Conservation (phyloP, 192 early-diverging fungal genomes). For the Mortierella alpina region DNA sequence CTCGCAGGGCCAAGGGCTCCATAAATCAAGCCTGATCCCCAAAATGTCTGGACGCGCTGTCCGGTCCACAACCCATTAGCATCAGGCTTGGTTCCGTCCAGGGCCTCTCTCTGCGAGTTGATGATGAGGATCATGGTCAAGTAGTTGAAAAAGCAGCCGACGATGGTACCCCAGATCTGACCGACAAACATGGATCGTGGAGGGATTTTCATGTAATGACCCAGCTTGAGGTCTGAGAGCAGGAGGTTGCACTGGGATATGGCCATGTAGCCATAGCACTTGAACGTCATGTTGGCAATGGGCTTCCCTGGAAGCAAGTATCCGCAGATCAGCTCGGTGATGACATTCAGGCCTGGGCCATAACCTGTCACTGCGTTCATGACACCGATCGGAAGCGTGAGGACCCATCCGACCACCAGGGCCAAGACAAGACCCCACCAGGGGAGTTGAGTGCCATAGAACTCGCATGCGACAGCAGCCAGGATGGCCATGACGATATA, state of each 20-base stretch:
- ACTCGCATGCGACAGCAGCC: conserved; percentile 40
- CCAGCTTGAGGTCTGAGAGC: conserved; percentile 78
- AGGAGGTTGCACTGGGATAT: conserved; percentile 77
- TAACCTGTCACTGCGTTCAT: conserved; percentile 66
- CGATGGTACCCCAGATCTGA: conserved; percentile 70
- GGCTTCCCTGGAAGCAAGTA: conserved; percentile 66
- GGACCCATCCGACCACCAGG: conserved; percentile 50
- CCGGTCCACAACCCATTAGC: conserved; percentile 63
- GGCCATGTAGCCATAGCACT: conserved; percentile 64
- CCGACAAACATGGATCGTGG: conserved; percentile 72
- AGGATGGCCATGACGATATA: conserved; percentile 53
- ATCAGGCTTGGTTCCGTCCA: conserved; percentile 42
- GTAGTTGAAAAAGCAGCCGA: conserved; percentile 59
- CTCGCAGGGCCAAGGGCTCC: conserved; percentile 77
- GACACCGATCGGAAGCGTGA: conserved; percentile 68
- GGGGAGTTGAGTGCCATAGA: conserved; percentile 53
- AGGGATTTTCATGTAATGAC: conserved; percentile 80
- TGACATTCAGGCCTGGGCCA: conserved; percentile 64
- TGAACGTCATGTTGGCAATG: conserved; percentile 68
- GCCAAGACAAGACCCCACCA: conserved; percentile 63
- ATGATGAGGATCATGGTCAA: conserved; percentile 54
- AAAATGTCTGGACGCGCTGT: conserved; percentile 65
- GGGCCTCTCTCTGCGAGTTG: conserved; percentile 27
- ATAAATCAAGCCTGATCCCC: conserved; percentile 72
- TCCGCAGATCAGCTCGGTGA: conserved; percentile 71